Evolutionary conservation across 2,329 filamentous ascomycete genomes (phyloP).

Genomic region (Colletotrichum phormii): DNA sequence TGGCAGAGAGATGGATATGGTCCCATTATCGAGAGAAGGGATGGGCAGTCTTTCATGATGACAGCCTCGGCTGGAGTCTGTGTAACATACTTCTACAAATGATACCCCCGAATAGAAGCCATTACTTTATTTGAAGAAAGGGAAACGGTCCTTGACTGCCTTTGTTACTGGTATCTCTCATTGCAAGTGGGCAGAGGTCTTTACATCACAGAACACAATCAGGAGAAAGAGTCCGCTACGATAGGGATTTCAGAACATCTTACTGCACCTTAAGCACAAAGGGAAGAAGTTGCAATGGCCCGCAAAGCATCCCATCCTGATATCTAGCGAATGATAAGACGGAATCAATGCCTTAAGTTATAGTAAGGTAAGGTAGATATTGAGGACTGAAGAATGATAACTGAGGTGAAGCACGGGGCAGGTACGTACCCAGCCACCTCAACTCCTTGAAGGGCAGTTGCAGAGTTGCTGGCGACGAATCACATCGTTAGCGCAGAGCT

Average conservation of each 20-base stretch:
- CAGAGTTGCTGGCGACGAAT: conserved; percentile 18
- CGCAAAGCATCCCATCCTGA: neutral
- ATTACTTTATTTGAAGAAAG: neutral
- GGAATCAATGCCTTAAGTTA: neutral
- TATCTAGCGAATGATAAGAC: neutral
- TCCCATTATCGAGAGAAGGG: neutral
- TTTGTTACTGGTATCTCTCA: neutral
- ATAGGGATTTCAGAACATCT: too few relatives aligned
- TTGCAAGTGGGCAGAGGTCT: too few relatives aligned
- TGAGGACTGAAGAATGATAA: neutral
- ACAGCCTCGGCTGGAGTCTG: neutral
- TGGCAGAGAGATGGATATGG: neutral
- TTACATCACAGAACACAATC: neutral
- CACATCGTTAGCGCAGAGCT: conserved; percentile 35
- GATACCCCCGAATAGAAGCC: neutral
- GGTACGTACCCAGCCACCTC: conserved; percentile 22
- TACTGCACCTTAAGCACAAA: neutral
- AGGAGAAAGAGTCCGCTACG: neutral
- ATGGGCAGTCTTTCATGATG: neutral
- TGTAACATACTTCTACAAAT: neutral
- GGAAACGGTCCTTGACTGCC: neutral
- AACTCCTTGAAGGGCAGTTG: neutral
- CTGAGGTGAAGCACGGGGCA: neutral
- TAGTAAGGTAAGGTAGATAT: too few relatives aligned
- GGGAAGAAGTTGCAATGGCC: neutral